A percentile compares a stretch with the other conserved stretches of the same genome.
Evolutionary conservation across 257 asterid genomes (phyloP).

Genomic region (Nicotiana otophora): DNA sequence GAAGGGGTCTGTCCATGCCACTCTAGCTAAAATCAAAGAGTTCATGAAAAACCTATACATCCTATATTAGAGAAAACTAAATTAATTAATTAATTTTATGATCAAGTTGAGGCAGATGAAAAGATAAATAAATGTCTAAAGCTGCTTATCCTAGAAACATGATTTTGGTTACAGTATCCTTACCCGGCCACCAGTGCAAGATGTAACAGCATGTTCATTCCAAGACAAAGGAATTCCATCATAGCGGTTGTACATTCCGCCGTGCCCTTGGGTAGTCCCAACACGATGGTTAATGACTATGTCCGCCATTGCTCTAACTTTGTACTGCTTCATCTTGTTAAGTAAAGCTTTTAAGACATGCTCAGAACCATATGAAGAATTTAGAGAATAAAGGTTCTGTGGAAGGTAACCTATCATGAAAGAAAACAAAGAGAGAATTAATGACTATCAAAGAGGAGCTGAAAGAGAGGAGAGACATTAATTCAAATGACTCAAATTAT

Average conservation of each 20-base stretch:
- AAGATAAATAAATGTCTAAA: neutral
- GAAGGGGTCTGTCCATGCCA: neutral
- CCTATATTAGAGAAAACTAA: neutral
- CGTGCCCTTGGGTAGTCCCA: slow-evolving; percentile 83
- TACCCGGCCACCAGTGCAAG: slow-evolving; percentile 94
- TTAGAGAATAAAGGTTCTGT: slow-evolving; percentile 76
- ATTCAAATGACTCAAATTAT: neutral
- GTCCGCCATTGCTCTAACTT: slow-evolving; percentile 94
- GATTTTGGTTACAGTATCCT: slow-evolving; percentile 8
- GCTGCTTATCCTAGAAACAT: neutral
- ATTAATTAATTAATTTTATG: neutral
- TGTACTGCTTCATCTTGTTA: slow-evolving; percentile 72
- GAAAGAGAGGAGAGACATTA: slow-evolving; percentile 2
- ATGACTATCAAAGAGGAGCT: neutral
- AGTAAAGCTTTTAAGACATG: slow-evolving; percentile 63
- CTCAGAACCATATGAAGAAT: slow-evolving; percentile 88
- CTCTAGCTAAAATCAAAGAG: neutral
- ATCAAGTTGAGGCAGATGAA: neutral
- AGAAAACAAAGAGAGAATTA: slow-evolving; percentile 11
- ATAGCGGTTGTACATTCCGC: slow-evolving; percentile 87
- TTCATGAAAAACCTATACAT: neutral
- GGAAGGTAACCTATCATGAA: slow-evolving; percentile 75
- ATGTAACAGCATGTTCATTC: slow-evolving; percentile 89
- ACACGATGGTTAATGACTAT: slow-evolving; percentile 91
- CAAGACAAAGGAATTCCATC: slow-evolving; percentile 89